Evolutionary conservation across 306 rosid genomes (phyloP).

Genomic region (Glycyrrhiza uralensis): DNA sequence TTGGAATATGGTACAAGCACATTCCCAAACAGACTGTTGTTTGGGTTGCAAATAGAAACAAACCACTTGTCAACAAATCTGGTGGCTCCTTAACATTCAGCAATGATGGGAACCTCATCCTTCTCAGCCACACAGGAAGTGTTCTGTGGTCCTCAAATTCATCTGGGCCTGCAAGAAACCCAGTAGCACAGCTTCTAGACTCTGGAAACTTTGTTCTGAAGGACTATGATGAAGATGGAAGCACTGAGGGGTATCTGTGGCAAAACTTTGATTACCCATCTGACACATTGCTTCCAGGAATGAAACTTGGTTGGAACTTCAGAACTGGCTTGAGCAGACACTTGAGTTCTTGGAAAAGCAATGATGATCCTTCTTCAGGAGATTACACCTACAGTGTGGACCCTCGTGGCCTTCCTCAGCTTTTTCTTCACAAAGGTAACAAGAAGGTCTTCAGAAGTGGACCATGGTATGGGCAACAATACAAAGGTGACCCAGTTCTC

Average conservation of each 20-base stretch:
- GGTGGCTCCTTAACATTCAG: conserved; percentile 27
- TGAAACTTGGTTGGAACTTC: conserved; percentile 52
- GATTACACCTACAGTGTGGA: conserved; percentile 39
- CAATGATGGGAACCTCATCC: conserved; percentile 36
- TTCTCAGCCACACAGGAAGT: conserved; percentile 24
- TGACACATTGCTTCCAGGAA: conserved; percentile 45
- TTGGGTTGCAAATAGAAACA: conserved; percentile 56
- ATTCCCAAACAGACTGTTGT: conserved; percentile 22
- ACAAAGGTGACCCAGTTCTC: conserved; percentile 27
- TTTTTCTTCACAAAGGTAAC: conserved; percentile 33
- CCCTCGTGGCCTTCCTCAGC: conserved; percentile 42
- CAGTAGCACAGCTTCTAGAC: conserved; percentile 35
- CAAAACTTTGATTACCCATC: conserved; percentile 57
- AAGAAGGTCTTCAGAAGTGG: conserved; percentile 42
- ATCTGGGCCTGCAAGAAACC: conserved; percentile 10
- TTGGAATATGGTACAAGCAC: conserved; percentile 51
- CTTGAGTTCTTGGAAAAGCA: conserved; percentile 41
- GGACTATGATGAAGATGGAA: conserved; percentile 10
- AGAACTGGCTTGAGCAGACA: conserved; percentile 38
- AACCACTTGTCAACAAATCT: conserved; percentile 26
- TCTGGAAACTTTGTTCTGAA: conserved; percentile 45
- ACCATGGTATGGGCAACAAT: conserved; percentile 43
- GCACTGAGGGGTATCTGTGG: conserved; percentile 35
- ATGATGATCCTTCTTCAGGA: conserved; percentile 38
- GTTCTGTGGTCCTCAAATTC: conserved; percentile 41